Evolutionary conservation across 2,329 filamentous ascomycete genomes (phyloP).

Genomic region (Escovopsis sp.): DNA sequence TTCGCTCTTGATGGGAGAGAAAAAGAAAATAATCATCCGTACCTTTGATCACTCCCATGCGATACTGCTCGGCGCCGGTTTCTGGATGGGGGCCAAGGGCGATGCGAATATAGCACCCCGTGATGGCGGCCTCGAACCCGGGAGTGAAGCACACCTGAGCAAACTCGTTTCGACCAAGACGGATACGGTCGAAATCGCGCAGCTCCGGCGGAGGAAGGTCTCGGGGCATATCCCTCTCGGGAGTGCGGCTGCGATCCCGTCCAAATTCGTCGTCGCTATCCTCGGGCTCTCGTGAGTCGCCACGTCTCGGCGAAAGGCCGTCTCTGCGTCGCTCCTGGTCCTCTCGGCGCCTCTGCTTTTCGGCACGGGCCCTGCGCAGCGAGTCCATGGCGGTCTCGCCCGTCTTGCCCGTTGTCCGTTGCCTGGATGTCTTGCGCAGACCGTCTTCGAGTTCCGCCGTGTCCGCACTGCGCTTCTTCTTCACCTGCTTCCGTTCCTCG

Average conservation of each 20-base stretch:
- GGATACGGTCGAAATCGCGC: conserved; percentile 69
- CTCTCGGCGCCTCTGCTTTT: conserved; percentile 36
- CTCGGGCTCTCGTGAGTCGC: conserved; percentile 32
- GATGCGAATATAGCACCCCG: conserved; percentile 73
- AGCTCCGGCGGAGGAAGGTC: conserved; percentile 59
- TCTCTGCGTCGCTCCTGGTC: conserved; percentile 49
- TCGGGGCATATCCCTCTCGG: conserved; percentile 51
- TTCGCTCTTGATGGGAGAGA: neutral
- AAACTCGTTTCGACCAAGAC: conserved; percentile 75
- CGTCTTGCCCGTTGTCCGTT: conserved; percentile 37
- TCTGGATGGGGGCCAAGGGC: conserved; percentile 64
- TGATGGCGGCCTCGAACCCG: conserved; percentile 68
- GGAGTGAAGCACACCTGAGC: conserved; percentile 88
- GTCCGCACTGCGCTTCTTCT: conserved; percentile 65
- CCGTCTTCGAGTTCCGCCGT: conserved; percentile 68
- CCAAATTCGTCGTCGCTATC: conserved; percentile 74
- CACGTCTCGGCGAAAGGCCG: conserved; percentile 20
- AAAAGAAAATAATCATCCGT: conserved; percentile 10
- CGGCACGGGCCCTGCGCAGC: conserved; percentile 44
- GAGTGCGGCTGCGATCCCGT: conserved; percentile 37
- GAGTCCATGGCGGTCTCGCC: conserved; percentile 54
- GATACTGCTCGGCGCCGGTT: conserved; percentile 64
- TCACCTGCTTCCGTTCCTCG: conserved; percentile 36
- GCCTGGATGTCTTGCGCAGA: conserved; percentile 54
- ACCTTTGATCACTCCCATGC: conserved; percentile 82